phyloP scores from a whole-genome alignment of 176 grass and related monocot genomes.

The Raddia distichophylla region DNA sequence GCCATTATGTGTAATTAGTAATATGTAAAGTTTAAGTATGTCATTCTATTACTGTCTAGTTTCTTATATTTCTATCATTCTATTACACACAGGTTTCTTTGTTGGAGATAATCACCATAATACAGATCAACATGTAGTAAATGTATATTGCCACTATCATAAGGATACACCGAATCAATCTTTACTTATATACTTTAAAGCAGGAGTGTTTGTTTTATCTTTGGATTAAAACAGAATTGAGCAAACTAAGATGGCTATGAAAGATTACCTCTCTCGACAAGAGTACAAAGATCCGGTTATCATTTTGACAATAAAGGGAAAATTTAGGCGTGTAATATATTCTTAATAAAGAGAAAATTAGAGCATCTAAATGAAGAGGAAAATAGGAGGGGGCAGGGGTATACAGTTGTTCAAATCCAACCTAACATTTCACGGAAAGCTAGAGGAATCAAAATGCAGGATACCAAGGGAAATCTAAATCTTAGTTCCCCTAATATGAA shows the following conservation, averaged over 20 bases:
- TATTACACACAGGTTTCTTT: constrained; percentile 1
- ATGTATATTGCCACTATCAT: background rate
- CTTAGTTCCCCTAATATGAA: background rate
- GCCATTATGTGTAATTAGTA: background rate
- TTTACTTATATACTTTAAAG: background rate
- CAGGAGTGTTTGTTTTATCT: background rate
- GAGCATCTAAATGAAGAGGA: background rate
- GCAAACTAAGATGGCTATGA: constrained; percentile 4
- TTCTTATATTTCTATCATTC: background rate
- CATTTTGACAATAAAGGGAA: background rate
- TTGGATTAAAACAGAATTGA: background rate
- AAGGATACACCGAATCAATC: background rate
- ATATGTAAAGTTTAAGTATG: background rate
- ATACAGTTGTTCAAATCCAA: background rate
- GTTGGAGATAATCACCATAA: constrained; percentile 14
- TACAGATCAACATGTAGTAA: background rate
- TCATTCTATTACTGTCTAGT: background rate
- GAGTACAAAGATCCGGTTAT: background rate
- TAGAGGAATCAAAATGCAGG: background rate
- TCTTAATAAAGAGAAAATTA: background rate
- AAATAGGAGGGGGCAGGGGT: background rate
- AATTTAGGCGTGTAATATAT: background rate
- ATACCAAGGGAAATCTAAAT: constrained; percentile 17
- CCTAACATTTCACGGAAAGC: constrained; percentile 4
- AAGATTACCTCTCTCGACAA: background rate